phyloP scores from a whole-genome alignment of 176 grass and related monocot genomes.

The Avena insularis region DNA sequence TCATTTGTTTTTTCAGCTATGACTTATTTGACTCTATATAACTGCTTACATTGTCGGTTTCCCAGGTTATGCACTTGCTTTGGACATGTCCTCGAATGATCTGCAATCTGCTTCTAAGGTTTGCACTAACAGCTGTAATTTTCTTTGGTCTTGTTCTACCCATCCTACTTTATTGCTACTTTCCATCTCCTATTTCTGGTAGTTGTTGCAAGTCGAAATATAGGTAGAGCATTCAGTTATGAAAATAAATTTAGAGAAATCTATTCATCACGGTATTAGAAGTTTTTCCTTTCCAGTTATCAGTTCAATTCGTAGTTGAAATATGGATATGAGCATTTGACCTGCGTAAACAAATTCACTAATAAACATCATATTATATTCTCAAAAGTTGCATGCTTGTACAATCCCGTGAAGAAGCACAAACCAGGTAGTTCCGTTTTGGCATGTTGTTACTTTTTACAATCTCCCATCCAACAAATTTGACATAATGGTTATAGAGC shows the following conservation, averaged over 20 bases:
- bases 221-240: background rate
- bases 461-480: slow-evolving; percentile 4
- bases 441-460: background rate
- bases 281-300: slow-evolving; percentile 2
- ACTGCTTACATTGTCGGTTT: slow-evolving; percentile 34
- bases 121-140: background rate
- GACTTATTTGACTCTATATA: background rate
- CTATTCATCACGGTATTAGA: background rate
- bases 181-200: background rate
- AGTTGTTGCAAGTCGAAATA: slow-evolving; percentile 4
- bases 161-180: background rate
- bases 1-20: background rate
- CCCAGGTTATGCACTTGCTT: slow-evolving; percentile 89
- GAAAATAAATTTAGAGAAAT: background rate
- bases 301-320: background rate
- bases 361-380: slow-evolving; percentile 18
- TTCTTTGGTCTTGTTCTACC: slow-evolving; percentile 1
- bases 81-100: slow-evolving; percentile 96
- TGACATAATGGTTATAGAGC: background rate
- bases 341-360: background rate
- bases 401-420: background rate
- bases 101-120: slow-evolving; percentile 84
- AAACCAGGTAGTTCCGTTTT: background rate
- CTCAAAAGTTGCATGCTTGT: background rate
- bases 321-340: background rate